These are phyloP conservation scores for Seiridium cupressi DNA, from an alignment of 2,329 filamentous ascomycete species.

Conservation along the genomic window DNA sequence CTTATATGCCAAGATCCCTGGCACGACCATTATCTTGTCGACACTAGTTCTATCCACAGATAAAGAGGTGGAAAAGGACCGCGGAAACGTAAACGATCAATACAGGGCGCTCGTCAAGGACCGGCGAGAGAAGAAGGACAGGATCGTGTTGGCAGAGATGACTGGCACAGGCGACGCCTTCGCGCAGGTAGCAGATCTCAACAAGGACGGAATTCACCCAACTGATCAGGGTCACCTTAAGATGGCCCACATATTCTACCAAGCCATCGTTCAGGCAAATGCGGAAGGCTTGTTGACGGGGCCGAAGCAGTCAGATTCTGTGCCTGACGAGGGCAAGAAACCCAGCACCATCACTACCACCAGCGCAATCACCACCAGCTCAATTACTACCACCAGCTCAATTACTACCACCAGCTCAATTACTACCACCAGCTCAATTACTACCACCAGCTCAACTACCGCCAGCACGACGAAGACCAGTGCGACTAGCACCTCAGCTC, in stretches of 20 bases:
- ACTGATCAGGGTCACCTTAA: not conserved
- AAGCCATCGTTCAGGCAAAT: not conserved
- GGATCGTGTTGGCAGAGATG: not conserved
- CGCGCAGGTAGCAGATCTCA: not conserved
- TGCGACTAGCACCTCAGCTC: too few relatives aligned
- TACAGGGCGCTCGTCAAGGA: not conserved
- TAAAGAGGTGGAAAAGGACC: not conserved
- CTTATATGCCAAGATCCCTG: constrained; percentile 3
- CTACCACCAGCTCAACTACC: too few relatives aligned
- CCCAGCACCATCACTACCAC: too few relatives aligned
- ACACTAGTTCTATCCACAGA: constrained; percentile 4
- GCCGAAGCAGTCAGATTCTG: not conserved
- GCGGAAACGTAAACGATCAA: not conserved
- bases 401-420: too few relatives aligned
- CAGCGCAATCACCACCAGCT: too few relatives aligned
- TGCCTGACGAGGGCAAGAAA: not conserved
- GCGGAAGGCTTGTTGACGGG: not conserved
- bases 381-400: too few relatives aligned
- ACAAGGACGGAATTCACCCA: constrained; percentile 1
- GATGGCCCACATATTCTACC: constrained; percentile 3
- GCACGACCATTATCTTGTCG: constrained; percentile 5
- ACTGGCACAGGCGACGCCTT: not conserved
- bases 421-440: too few relatives aligned
- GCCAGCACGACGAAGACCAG: too few relatives aligned
- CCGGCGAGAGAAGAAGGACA: not conserved